phyloP scores from a whole-genome alignment of 1,284 basidiomycete genomes.

The Ustilago nuda region DNA sequence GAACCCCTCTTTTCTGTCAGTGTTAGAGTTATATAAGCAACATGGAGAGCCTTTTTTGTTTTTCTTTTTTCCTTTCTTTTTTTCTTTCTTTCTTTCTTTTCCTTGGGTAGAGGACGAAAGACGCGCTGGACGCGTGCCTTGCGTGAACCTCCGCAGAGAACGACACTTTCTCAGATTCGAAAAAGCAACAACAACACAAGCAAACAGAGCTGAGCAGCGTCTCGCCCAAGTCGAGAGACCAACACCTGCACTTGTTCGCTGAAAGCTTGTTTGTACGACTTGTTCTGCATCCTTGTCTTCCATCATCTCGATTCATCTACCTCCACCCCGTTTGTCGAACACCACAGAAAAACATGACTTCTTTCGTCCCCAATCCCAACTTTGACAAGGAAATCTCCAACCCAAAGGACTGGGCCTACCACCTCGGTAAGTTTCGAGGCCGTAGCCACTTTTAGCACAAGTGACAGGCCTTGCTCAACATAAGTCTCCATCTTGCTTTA shows the following conservation, averaged over 20 bases:
- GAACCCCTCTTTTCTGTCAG: too few species aligned
- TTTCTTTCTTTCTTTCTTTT: too few species aligned
- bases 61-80: too few species aligned
- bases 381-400: slow-evolving; percentile 53
- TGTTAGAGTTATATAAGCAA: background rate
- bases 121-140: slow-evolving; percentile 12
- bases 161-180: background rate
- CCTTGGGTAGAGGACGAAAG: background rate
- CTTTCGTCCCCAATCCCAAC: slow-evolving; percentile 52
- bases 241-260: background rate
- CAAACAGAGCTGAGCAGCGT: background rate
- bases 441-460: background rate
- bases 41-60: background rate
- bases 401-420: slow-evolving; percentile 63
- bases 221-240: background rate
- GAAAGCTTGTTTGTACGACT: background rate
- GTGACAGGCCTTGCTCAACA: background rate
- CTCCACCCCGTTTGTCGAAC: background rate
- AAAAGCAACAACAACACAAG: slow-evolving; percentile 9
- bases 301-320: background rate
- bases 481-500: background rate
- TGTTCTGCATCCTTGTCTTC: background rate
- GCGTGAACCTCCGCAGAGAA: too few species aligned
- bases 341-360: slow-evolving; percentile 36
- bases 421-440: slow-evolving; percentile 45